Base-by-base conservation (phyloP, 371 early-diverging fungal species). In the Lichtheimia ramosa region DNA sequence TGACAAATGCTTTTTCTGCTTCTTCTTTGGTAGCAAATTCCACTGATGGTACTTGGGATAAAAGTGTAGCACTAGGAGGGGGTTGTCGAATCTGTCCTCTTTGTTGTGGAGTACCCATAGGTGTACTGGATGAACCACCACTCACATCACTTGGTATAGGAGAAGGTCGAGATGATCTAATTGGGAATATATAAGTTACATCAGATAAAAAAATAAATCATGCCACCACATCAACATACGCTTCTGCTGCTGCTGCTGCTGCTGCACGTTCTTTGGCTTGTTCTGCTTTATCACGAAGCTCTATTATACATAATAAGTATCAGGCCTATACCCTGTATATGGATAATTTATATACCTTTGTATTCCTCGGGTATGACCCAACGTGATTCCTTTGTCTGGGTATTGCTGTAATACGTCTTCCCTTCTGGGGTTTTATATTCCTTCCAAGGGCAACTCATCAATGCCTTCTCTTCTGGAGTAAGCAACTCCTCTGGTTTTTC, bases 401-500 rank as follows among this genome's bases (percentile, higher is more conserved):
- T 68, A 71, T 96, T 90, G 70, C 91, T 91, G 68, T 95, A 97
- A 70, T 97, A 97, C 59, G 89, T 89, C 48, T 90, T 89, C 1
- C 95, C 95, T 43, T 89, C 88, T 5, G 89, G 85, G 1, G 89
- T 85, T 34, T 87, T 84, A 65, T 91, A 94, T 69, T 95, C 95
- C 71, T 94, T 94, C 96, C 96, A 96, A 25, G 82, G 77, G 60
- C 86, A 84, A 16, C 72, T 66, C 40, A 83, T 83, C 57, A 92
- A 72, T 43, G 88, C 89, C 63, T 75, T 73, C 86, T 97, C 96
- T 62, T 86, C 84, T 18, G 87, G 85, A 3, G 93, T 88, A 70
- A 93, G 89, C 13, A 96, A 82, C 61, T 92, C 96, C 58, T 92
- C 91, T 15, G 98, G 98, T 70, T 96, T 96, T 62, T 96, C 95